Evolutionary conservation across 2,329 filamentous ascomycete genomes (phyloP).

Genomic region (Tolypocladium inflatum): DNA sequence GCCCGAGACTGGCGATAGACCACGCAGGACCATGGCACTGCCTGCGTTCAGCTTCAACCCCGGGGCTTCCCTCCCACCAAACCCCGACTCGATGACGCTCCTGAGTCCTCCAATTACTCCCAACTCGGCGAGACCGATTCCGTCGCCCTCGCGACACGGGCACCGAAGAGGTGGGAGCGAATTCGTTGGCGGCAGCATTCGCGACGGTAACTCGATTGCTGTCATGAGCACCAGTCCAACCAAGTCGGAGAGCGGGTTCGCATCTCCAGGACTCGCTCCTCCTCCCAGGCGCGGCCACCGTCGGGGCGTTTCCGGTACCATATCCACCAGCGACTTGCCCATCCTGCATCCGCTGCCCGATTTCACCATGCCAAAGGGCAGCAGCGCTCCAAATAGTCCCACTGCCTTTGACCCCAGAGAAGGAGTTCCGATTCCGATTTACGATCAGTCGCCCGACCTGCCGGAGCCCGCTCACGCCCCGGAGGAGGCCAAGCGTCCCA

Average conservation of each 20-base stretch:
- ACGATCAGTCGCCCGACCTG: slow-evolving; percentile 3
- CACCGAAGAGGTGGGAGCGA: slow-evolving; percentile 79
- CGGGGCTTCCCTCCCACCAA: slow-evolving; percentile 25
- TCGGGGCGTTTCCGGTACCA: slow-evolving; percentile 59
- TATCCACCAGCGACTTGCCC: slow-evolving; percentile 76
- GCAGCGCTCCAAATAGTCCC: slow-evolving; percentile 57
- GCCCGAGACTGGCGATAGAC: slow-evolving; percentile 17
- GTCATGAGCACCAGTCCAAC: slow-evolving; percentile 62
- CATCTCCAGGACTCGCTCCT: slow-evolving; percentile 42
- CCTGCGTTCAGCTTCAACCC: slow-evolving; percentile 50
- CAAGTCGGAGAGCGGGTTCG: slow-evolving; percentile 49
- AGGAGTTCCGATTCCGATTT: slow-evolving; percentile 12
- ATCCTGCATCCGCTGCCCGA: slow-evolving; percentile 53
- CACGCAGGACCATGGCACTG: slow-evolving; percentile 29
- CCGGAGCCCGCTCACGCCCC: slow-evolving; percentile 3
- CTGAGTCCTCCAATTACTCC: slow-evolving; percentile 48
- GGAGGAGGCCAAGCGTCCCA: not conserved
- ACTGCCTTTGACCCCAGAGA: slow-evolving; percentile 29
- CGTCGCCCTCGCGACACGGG: slow-evolving; percentile 56
- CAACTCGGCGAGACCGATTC: slow-evolving; percentile 35
- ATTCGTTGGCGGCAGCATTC: slow-evolving; percentile 67
- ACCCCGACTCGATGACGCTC: slow-evolving; percentile 24
- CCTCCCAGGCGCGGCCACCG: slow-evolving; percentile 58
- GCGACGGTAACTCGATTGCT: slow-evolving; percentile 47
- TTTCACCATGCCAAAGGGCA: slow-evolving; percentile 41